Conservation (phyloP, 169 alveolate species). For the Amoebophrya sp. region DNA sequence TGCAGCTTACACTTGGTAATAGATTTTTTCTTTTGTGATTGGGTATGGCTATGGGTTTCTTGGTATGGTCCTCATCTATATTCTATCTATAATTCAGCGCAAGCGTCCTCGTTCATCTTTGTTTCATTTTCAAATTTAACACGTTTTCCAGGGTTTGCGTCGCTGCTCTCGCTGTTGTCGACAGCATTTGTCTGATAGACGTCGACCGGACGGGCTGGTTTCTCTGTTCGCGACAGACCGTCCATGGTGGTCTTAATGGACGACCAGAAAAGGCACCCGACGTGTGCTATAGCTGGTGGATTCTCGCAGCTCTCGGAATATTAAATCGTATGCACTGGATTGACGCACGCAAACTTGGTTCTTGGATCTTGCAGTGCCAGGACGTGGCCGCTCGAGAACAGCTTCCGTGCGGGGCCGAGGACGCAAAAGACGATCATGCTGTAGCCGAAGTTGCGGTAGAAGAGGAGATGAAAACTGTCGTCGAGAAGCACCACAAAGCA, state of each 20-base stretch:
- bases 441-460: not conserved
- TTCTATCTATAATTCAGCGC: no score
- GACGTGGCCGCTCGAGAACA: not conserved
- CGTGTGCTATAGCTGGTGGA: not conserved
- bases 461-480: not conserved
- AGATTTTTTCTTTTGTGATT: no score
- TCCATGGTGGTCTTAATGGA: not conserved
- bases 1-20: not conserved
- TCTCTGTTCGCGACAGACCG: not conserved
- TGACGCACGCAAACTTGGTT: not conserved
- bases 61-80: no score
- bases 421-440: no score
- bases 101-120: no score
- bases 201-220: not conserved
- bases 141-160: not conserved
- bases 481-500: not conserved
- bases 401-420: not conserved
- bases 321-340: not conserved
- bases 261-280: conserved; percentile 1
- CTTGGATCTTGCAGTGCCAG: not conserved
- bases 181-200: not conserved
- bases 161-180: not conserved
- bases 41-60: no score
- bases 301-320: not conserved
- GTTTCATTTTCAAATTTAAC: not conserved